A percentile compares a stretch with the other conserved stretches of the same genome.
Evolutionary conservation across 441 rosid species (phyloP).

Genomic region (Codiaeum variegatum): DNA sequence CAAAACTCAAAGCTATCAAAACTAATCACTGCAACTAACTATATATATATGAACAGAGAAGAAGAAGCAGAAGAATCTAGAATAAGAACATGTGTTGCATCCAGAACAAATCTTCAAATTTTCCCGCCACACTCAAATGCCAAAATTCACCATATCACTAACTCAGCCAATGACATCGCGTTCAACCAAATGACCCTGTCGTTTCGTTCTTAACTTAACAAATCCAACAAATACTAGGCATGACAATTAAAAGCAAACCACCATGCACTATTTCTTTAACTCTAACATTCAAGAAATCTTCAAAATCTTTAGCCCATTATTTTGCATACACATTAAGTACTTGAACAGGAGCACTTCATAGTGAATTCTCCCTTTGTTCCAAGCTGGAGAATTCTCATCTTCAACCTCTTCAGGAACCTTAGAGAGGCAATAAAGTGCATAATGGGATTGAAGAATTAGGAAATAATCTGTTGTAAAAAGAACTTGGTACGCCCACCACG

Average conservation of each 20-base stretch:
- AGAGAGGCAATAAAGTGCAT: conserved; percentile 36
- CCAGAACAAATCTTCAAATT: no score
- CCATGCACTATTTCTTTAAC: conserved; percentile 33
- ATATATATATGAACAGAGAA: no score
- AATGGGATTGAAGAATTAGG: conserved; percentile 32
- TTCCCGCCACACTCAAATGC: no score
- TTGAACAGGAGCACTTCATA: conserved; percentile 18
- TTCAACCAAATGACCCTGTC: no score
- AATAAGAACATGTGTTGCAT: no score
- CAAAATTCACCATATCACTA: no score
- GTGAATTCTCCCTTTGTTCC: conserved; percentile 37
- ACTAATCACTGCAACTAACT: no score
- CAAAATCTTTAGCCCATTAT: conserved; percentile 28
- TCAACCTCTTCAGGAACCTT: conserved; percentile 25
- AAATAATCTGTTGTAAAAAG: conserved; percentile 30
- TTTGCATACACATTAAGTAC: conserved; percentile 23
- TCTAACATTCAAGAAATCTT: conserved; percentile 26
- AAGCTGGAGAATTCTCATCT: conserved; percentile 26
- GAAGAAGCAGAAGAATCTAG: no score
- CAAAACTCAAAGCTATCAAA: no score
- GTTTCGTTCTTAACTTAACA: no score
- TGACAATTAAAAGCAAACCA: conserved; percentile 33
- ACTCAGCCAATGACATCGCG: no score
- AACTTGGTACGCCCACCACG: conserved; percentile 28
- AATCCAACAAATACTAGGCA: conserved; percentile 26